These are phyloP conservation scores for Erysimum cheiri DNA, from an alignment of 441 rosid species.

Conservation along the genomic window DNA sequence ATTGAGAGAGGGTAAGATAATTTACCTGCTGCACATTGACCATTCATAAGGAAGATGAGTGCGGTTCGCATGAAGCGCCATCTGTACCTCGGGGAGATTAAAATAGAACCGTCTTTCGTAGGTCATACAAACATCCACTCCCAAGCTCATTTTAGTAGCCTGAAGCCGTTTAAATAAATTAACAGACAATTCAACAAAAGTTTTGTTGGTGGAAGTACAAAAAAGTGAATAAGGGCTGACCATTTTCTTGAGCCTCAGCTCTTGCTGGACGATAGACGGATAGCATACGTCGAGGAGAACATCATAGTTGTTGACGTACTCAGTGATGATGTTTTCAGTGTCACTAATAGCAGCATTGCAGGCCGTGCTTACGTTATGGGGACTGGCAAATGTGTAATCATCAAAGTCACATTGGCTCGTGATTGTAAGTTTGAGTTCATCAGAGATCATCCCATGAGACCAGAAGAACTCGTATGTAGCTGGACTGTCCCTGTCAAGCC, in stretches of 20 bases:
- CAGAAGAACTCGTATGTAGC: slow-evolving; percentile 75
- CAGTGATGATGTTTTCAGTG: slow-evolving; percentile 48
- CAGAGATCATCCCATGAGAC: slow-evolving; percentile 94
- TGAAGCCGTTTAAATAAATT: slow-evolving; percentile 8
- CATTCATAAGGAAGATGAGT: slow-evolving; percentile 65
- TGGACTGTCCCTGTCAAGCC: slow-evolving; percentile 62
- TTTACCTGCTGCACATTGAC: slow-evolving; percentile 78
- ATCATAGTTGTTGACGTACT: slow-evolving; percentile 64
- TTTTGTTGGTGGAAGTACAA: neutral
- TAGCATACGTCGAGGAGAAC: slow-evolving; percentile 80
- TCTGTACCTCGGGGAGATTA: slow-evolving; percentile 86
- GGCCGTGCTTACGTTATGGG: slow-evolving; percentile 51
- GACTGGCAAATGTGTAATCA: slow-evolving; percentile 39
- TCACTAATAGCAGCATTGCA: slow-evolving; percentile 55
- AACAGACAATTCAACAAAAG: neutral
- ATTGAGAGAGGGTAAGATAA: neutral
- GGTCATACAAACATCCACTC: slow-evolving; percentile 83
- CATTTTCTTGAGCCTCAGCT: slow-evolving; percentile 68
- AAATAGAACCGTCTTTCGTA: slow-evolving; percentile 70
- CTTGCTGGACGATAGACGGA: slow-evolving; percentile 81
- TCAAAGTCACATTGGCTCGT: slow-evolving; percentile 64
- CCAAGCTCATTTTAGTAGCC: slow-evolving; percentile 68
- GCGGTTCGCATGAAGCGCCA: slow-evolving; percentile 84
- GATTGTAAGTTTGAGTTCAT: slow-evolving; percentile 71
- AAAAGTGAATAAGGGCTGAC: slow-evolving; percentile 38